Base-by-base conservation (phyloP, 2,329 filamentous ascomycete species). In the Macrophomina tecta region DNA sequence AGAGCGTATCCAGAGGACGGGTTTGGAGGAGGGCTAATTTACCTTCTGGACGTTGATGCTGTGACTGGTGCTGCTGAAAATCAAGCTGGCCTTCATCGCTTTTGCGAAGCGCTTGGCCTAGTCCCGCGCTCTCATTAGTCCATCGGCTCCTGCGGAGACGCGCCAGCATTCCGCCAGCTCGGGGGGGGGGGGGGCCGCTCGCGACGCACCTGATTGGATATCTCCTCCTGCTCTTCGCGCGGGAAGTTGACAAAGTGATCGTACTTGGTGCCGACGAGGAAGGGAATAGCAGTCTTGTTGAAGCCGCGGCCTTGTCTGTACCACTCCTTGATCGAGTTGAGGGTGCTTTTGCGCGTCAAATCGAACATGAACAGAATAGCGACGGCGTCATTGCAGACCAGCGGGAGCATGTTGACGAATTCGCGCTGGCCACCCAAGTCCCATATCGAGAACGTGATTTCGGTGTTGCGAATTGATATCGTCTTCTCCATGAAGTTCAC, bases 401-500 rank as follows among this genome's bases (percentile, higher is more conserved):
- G 87, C 28, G 95, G 95, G 69, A 99, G 84, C 95, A 99, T 99
- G 84, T 99, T 99, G 81, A 99, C 95, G 76, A 99, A 99, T 82
- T 99, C 95, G 76, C 95, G 90, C 83, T 99, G 95, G 71, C 95
- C 95, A 73, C 95, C 95, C 65, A 99, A 82, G 84, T 99, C 95
- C 95, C 95, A 99, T 77, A 99, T 99, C 69, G 93, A 97, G 82
- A 99, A 99, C 51, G 95, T 99, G 79, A 99, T 99, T 81, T 99
- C 95, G 16, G 95, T 99, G 81, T 99, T 99, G 69, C 95, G 91
- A 80, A 99, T 99, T 69, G 93, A 97, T 77, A 99, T 99, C 42
- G 95, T 99, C 86, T 99, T 99, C 80, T 99, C 95, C 95, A 99
- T 99, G 81, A 99, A 99, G 81, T 99, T 99, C 81, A 99, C 95